These are phyloP conservation scores for Moesziomyces parantarcticus DNA, from an alignment of 1,284 basidiomycete genomes.

Conservation along the genomic window DNA sequence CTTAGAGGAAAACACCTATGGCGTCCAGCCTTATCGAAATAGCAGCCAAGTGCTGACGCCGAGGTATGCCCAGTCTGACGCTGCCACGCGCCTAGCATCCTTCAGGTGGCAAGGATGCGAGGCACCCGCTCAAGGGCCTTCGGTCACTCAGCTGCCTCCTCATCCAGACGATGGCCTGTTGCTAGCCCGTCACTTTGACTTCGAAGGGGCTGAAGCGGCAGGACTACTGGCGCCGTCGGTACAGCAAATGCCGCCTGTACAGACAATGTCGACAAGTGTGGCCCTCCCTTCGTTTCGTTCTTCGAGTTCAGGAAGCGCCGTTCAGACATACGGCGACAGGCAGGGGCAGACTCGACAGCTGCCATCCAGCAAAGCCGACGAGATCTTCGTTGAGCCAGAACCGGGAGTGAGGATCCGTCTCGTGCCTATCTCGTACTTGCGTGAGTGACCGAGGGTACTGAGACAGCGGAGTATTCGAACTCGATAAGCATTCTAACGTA, in stretches of 20 bases:
- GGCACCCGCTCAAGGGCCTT: not conserved
- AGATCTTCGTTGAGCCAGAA: conserved; percentile 16
- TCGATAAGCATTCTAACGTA: no score
- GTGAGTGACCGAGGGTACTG: conserved; percentile 6
- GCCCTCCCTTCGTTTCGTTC: not conserved
- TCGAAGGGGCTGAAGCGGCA: conserved; percentile 18
- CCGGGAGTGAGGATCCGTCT: conserved; percentile 22
- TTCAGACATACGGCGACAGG: not conserved
- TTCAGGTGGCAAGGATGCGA: not conserved
- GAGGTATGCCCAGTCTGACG: not conserved
- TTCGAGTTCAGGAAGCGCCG: not conserved
- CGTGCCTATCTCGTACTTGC: conserved; percentile 12
- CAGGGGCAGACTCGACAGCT: not conserved
- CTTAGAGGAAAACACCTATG: not conserved
- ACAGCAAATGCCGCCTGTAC: not conserved
- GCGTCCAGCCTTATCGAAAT: not conserved
- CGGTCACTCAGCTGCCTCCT: not conserved
- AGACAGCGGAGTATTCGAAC: no score
- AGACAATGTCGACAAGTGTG: not conserved
- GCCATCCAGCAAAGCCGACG: not conserved
- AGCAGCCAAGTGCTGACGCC: not conserved
- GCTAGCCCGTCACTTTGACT: conserved; percentile 21
- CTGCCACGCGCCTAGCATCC: not conserved
- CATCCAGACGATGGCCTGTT: conserved; percentile 4
- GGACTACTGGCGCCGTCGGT: conserved; percentile 12